Conservation (phyloP, 345 rosid genomes). For the Dipteronia sinensis region DNA sequence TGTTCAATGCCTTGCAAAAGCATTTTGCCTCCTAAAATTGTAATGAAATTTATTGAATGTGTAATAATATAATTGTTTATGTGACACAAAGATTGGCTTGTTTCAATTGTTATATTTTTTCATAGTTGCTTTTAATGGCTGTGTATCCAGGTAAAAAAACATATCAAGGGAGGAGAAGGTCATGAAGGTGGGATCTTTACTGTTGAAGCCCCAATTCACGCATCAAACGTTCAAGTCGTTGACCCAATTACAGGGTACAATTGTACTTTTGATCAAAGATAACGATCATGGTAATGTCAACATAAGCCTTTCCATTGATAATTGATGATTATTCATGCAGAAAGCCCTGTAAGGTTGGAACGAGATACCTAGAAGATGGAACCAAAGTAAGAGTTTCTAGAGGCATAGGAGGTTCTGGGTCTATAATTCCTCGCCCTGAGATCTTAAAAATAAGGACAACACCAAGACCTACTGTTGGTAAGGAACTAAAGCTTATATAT, state of each 20-base stretch:
- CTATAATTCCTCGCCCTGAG: constrained; percentile 95
- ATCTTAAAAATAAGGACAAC: constrained; percentile 84
- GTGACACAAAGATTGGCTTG: no score
- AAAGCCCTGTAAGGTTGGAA: constrained; percentile 87
- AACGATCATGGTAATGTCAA: not conserved
- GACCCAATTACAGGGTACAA: constrained; percentile 90
- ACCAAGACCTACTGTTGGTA: constrained; percentile 88
- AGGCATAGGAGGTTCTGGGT: constrained; percentile 82
- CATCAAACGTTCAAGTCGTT: constrained; percentile 89
- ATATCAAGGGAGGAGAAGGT: constrained; percentile 81
- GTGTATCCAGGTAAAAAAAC: constrained; percentile 74
- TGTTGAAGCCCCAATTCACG: constrained; percentile 95
- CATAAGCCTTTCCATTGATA: not conserved
- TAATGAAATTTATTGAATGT: not conserved
- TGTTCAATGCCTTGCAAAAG: not conserved
- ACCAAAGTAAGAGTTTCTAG: constrained; percentile 94
- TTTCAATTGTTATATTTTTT: not conserved
- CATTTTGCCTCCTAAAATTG: not conserved
- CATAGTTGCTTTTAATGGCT: not conserved
- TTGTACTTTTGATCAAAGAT: not conserved
- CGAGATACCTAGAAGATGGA: constrained; percentile 87
- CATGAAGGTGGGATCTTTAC: constrained; percentile 98
- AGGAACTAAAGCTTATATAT: constrained; percentile 12
- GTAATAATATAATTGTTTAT: not conserved
- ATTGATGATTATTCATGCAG: constrained; percentile 38